Evolutionary conservation across 306 rosid species (phyloP).

Genomic region (Coriaria nepalensis): DNA sequence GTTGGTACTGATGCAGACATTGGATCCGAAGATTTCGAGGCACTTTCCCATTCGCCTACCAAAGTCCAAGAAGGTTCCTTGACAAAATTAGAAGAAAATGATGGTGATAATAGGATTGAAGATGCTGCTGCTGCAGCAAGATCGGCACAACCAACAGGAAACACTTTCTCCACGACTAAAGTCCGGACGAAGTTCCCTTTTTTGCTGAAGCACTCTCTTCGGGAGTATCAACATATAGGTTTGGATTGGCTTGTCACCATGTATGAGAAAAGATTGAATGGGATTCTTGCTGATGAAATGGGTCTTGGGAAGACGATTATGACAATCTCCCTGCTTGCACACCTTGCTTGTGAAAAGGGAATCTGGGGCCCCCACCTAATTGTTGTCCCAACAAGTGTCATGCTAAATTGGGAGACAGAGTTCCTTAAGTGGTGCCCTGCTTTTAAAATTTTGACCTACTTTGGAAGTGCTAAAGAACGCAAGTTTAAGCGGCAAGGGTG

Average conservation of each 20-base stretch:
- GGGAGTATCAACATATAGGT: constrained; percentile 98
- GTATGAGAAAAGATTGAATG: constrained; percentile 94
- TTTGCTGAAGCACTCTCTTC: constrained; percentile 78
- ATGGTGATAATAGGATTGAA: constrained; percentile 66
- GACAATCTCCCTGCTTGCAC: constrained; percentile 96
- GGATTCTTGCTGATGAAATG: constrained; percentile 97
- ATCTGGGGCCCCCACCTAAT: constrained; percentile 99
- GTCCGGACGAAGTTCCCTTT: constrained; percentile 95
- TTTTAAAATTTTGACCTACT: constrained; percentile 81
- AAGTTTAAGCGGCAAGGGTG: constrained; percentile 92
- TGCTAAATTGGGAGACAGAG: constrained; percentile 99
- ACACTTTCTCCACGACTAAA: constrained; percentile 91
- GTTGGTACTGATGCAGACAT: constrained; percentile 38
- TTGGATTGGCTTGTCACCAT: constrained; percentile 99
- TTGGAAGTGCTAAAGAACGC: constrained; percentile 94
- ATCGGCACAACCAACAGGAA: constrained; percentile 99
- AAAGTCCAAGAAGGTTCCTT: constrained; percentile 32
- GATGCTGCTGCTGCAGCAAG: constrained; percentile 99
- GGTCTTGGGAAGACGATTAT: constrained; percentile 97
- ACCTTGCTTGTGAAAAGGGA: constrained; percentile 94
- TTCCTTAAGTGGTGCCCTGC: constrained; percentile 99
- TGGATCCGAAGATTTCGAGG: constrained; percentile 31
- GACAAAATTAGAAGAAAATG: constrained; percentile 34
- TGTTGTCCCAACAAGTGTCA: constrained; percentile 97
- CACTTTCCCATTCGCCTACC: constrained; percentile 22